Evolutionary conservation across 2,329 filamentous ascomycete species (phyloP).

Genomic region (Cordyceps militaris): DNA sequence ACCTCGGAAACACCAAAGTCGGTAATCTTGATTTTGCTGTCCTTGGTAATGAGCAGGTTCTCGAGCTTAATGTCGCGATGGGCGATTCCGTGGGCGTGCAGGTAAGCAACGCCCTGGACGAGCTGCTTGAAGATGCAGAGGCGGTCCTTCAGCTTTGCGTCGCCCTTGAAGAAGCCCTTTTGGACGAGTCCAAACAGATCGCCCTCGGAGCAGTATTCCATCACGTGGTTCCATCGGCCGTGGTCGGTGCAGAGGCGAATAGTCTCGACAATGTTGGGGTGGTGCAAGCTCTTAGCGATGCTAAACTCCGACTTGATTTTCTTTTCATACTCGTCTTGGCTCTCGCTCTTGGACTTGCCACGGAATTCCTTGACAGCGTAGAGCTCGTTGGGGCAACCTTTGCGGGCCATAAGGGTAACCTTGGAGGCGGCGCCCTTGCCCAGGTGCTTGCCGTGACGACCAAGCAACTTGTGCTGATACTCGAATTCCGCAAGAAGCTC

Average conservation of each 20-base stretch:
- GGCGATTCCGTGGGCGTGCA: constrained; percentile 78
- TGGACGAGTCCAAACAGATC: constrained; percentile 72
- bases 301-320: constrained; percentile 90
- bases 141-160: constrained; percentile 61
- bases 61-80: constrained; percentile 89
- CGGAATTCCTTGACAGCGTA: constrained; percentile 88
- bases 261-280: constrained; percentile 82
- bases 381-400: constrained; percentile 55
- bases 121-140: constrained; percentile 87
- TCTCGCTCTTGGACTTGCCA: constrained; percentile 61
- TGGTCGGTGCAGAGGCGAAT: constrained; percentile 67
- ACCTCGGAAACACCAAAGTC: constrained; percentile 89
- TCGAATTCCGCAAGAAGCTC: constrained; percentile 65
- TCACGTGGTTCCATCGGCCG: constrained; percentile 80
- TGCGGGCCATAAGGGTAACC: constrained; percentile 72
- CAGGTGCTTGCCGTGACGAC: constrained; percentile 65
- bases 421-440: constrained; percentile 79
- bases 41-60: constrained; percentile 71
- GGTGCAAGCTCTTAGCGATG: constrained; percentile 76
- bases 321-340: constrained; percentile 67
- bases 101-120: constrained; percentile 71
- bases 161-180: constrained; percentile 58
- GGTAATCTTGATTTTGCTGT: constrained; percentile 81
- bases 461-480: constrained; percentile 62
- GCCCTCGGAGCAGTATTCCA: constrained; percentile 83